phyloP scores from a whole-genome alignment of 805 yeast species.

The Starmerella scarabaei region DNA sequence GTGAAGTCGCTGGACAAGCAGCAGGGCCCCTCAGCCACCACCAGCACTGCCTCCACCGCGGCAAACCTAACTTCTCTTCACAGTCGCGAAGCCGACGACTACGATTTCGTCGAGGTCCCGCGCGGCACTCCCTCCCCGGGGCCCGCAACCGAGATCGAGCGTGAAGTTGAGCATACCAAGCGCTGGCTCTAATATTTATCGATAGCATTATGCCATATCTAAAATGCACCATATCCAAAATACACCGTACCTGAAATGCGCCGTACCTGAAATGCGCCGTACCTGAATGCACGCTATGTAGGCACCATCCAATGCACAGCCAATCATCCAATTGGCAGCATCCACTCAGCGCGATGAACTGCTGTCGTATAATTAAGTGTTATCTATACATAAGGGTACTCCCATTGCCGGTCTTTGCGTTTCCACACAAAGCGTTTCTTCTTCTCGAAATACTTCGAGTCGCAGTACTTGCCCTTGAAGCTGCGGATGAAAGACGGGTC shows the following conservation, averaged over 20 bases:
- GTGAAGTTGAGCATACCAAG: slow-evolving; percentile 11
- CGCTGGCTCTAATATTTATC: no score
- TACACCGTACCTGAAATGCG: no score
- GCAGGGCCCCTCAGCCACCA: neutral
- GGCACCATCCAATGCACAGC: no score
- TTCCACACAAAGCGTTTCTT: slow-evolving; percentile 72
- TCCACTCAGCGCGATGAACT: no score
- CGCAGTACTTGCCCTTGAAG: slow-evolving; percentile 56
- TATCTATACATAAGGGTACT: slow-evolving; percentile 53
- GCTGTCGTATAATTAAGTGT: neutral
- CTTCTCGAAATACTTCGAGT: slow-evolving; percentile 76
- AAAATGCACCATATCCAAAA: no score
- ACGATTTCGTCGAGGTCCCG: slow-evolving; percentile 15
- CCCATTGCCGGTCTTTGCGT: slow-evolving; percentile 67
- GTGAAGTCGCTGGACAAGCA: slow-evolving; percentile 13
- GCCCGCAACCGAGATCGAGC: slow-evolving; percentile 13
- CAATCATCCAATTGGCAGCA: no score
- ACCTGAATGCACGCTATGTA: no score
- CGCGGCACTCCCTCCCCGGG: slow-evolving; percentile 5
- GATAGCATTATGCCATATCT: no score
- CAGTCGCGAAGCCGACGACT: slow-evolving; percentile 9
- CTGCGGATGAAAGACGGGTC: slow-evolving; percentile 77
- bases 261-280: no score
- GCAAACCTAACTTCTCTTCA: neutral
- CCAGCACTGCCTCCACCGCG: neutral